Percentiles rank a stretch among this genome's conserved stretches.
These are phyloP conservation scores for Kwoniella bestiolae DNA, from an alignment of 768 basidiomycete genomes.

Conservation along the genomic window DNA sequence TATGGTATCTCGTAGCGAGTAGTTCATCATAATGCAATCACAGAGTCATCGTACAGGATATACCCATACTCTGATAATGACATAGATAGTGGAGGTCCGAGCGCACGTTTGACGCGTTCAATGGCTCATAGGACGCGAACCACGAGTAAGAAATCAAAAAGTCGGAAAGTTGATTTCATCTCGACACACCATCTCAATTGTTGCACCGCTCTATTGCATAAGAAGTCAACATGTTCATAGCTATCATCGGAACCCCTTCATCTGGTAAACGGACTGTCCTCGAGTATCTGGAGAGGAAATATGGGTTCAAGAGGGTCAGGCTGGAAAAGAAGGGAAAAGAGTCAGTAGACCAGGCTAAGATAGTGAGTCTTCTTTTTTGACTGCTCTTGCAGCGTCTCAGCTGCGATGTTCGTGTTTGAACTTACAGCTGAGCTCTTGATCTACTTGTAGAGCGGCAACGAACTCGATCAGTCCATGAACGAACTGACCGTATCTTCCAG, in stretches of 20 bases:
- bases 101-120: background rate
- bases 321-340: conserved; percentile 29
- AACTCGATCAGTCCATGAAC: conserved; percentile 21
- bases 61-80: too few relatives aligned
- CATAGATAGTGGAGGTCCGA: conserved; percentile 4
- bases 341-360: conserved; percentile 19
- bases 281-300: conserved; percentile 48
- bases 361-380: conserved; percentile 20
- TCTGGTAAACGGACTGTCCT: conserved; percentile 58
- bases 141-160: background rate
- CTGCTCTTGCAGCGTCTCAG: too few relatives aligned
- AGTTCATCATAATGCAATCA: too few relatives aligned
- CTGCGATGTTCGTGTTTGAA: background rate
- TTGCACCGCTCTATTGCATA: background rate
- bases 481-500: conserved; percentile 21
- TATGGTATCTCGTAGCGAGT: too few relatives aligned
- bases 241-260: conserved; percentile 58
- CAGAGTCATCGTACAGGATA: too few relatives aligned
- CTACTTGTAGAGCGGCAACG: conserved; percentile 9
- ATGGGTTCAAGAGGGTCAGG: conserved; percentile 55
- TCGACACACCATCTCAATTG: background rate
- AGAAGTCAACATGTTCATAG: conserved; percentile 55
- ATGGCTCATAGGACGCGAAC: background rate
- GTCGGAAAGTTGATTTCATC: background rate
- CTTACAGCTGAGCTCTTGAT: background rate